Conservation (phyloP, 495 filamentous ascomycete species). For the Daldinia concentrica region DNA sequence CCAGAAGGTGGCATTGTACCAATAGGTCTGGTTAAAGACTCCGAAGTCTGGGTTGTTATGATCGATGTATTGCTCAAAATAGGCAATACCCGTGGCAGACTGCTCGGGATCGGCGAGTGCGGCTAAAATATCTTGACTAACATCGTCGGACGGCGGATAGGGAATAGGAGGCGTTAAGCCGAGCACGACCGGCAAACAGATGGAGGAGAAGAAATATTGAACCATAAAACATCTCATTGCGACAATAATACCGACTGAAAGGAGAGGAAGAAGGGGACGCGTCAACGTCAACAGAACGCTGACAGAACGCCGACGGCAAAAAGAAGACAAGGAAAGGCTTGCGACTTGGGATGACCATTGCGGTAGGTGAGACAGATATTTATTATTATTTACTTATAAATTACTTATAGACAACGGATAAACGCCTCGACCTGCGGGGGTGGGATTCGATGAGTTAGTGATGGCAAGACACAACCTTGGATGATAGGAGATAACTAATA, state of each 20-base stretch:
- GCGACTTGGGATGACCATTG: not conserved
- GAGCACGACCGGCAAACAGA: constrained; percentile 9
- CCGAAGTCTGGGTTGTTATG: constrained; percentile 61
- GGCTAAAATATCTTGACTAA: constrained; percentile 20
- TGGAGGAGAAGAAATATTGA: constrained; percentile 10
- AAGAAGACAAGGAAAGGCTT: not conserved
- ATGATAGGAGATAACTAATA: too few relatives aligned
- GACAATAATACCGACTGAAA: not conserved
- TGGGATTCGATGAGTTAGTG: not conserved
- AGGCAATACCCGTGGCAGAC: constrained; percentile 16
- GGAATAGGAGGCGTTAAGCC: constrained; percentile 25
- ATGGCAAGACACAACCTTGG: not conserved
- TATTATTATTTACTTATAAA: constrained; percentile 7
- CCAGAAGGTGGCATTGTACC: constrained; percentile 61
- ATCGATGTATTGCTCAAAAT: constrained; percentile 64
- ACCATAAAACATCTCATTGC: constrained; percentile 12
- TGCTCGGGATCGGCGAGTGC: constrained; percentile 26
- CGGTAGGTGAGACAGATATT: constrained; percentile 3
- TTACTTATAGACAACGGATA: constrained; percentile 4
- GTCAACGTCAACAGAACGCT: not conserved
- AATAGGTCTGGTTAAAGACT: constrained; percentile 66
- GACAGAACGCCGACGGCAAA: not conserved
- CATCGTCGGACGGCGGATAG: constrained; percentile 10
- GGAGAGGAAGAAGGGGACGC: not conserved
- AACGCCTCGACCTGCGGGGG: not conserved